Evolutionary conservation across 2,329 filamentous ascomycete genomes (phyloP).

Genomic region (Proliferodiscus dingleyae): DNA sequence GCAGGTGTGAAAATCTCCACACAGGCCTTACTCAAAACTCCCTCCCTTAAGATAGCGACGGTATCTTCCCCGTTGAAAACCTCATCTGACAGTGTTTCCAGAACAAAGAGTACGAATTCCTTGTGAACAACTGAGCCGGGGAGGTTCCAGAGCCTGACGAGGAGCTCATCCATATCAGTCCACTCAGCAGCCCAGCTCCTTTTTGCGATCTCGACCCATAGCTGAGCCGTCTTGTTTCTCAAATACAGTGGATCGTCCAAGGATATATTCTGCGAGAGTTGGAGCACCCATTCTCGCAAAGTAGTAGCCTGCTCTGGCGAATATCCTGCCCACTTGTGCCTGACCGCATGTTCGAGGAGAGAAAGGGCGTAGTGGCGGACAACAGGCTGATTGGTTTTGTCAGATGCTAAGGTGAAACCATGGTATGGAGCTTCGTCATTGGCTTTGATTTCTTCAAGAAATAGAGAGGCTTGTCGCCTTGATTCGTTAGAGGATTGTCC

Average conservation of each 20-base stretch:
- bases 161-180: slow-evolving; percentile 86
- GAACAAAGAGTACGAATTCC: slow-evolving; percentile 79
- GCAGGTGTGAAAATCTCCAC: slow-evolving; percentile 91
- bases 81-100: slow-evolving; percentile 91
- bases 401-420: slow-evolving; percentile 76
- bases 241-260: slow-evolving; percentile 74
- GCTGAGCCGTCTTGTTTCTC: slow-evolving; percentile 86
- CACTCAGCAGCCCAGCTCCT: slow-evolving; percentile 88
- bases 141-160: slow-evolving; percentile 78
- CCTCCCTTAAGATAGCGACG: slow-evolving; percentile 76
- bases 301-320: slow-evolving; percentile 60
- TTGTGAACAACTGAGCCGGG: slow-evolving; percentile 62
- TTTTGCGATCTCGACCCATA: slow-evolving; percentile 95
- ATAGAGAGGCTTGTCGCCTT: slow-evolving; percentile 76
- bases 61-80: slow-evolving; percentile 89
- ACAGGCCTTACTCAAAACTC: slow-evolving; percentile 78
- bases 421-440: slow-evolving; percentile 75
- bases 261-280: slow-evolving; percentile 67
- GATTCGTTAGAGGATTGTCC: slow-evolving; percentile 74
- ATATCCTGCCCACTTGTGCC: slow-evolving; percentile 77
- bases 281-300: slow-evolving; percentile 71
- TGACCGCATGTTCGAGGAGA: slow-evolving; percentile 83
- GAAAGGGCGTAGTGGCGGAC: slow-evolving; percentile 93
- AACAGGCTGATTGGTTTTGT: slow-evolving; percentile 68
- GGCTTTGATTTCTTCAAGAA: slow-evolving; percentile 80